These are phyloP conservation scores for Raphanus hybrid DNA, from an alignment of 441 rosid genomes.

Conservation along the genomic window DNA sequence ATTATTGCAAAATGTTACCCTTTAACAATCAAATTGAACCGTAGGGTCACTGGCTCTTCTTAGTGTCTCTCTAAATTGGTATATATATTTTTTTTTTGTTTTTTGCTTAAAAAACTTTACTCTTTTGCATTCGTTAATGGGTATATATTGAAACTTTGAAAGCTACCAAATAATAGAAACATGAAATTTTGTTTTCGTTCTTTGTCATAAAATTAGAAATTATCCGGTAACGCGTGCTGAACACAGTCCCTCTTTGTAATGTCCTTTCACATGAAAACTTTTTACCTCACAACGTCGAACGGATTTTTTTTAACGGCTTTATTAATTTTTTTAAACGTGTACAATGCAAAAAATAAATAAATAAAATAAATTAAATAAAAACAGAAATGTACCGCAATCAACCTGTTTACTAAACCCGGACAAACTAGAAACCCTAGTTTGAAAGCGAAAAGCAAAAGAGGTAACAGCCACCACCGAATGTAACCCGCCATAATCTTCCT, in stretches of 20 bases:
- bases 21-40: constrained; percentile 34
- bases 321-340: too few relatives aligned
- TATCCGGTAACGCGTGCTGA: constrained; percentile 40
- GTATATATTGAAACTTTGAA: constrained; percentile 27
- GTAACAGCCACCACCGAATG: too few relatives aligned
- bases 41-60: constrained; percentile 27
- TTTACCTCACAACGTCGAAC: constrained; percentile 21
- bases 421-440: too few relatives aligned
- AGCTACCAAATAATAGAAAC: constrained; percentile 18
- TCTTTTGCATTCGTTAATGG: background rate
- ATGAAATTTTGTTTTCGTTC: background rate
- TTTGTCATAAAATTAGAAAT: constrained; percentile 20
- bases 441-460: too few relatives aligned
- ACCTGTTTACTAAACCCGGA: too few relatives aligned
- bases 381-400: too few relatives aligned
- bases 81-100: background rate
- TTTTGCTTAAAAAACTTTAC: too few relatives aligned
- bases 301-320: too few relatives aligned
- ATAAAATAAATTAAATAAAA: too few relatives aligned
- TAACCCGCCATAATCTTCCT: too few relatives aligned
- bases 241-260: constrained; percentile 38
- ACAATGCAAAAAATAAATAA: too few relatives aligned
- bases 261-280: constrained; percentile 33
- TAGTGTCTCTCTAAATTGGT: constrained; percentile 18
- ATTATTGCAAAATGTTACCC: constrained; percentile 33